phyloP scores from a whole-genome alignment of 2,329 filamentous ascomycete genomes.

The Rutstroemia sydowiana region DNA sequence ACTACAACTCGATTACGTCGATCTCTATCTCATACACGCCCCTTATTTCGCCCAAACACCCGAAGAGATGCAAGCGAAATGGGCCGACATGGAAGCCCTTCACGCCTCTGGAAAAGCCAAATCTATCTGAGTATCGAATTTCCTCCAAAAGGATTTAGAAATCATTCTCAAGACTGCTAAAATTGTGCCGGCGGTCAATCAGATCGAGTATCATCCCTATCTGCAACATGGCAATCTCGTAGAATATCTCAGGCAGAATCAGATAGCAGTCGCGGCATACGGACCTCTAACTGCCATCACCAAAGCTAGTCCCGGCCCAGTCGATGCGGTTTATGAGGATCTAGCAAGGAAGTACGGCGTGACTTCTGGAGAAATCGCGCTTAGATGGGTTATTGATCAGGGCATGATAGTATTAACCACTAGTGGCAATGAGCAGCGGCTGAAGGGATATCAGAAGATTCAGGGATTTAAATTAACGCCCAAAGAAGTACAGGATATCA shows the following conservation, averaged over 20 bases:
- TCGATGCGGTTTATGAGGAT: conserved; percentile 43
- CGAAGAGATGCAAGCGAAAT: conserved; percentile 48
- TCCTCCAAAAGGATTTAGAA: conserved; percentile 49
- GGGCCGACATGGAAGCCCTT: conserved; percentile 58
- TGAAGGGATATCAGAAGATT: conserved; percentile 47
- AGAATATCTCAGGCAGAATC: conserved; percentile 47
- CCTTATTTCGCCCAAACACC: conserved; percentile 44
- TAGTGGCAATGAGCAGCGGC: conserved; percentile 48
- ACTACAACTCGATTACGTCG: conserved; percentile 63
- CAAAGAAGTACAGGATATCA: conserved; percentile 50
- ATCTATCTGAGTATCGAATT: conserved; percentile 76
- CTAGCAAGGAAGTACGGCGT: conserved; percentile 54
- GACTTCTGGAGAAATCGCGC: conserved; percentile 45
- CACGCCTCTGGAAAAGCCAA: conserved; percentile 56
- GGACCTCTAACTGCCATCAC: conserved; percentile 46
- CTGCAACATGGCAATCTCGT: conserved; percentile 57
- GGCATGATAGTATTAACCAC: conserved; percentile 53
- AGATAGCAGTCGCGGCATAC: conserved; percentile 51
- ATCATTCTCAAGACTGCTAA: conserved; percentile 50
- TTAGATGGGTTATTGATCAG: conserved; percentile 55
- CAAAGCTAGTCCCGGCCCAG: conserved; percentile 43
- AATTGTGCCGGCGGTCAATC: conserved; percentile 62
- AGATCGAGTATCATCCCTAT: conserved; percentile 77
- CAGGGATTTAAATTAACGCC: conserved; percentile 51
- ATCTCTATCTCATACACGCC: conserved; percentile 60